Evolutionary conservation across 2,329 filamentous ascomycete species (phyloP).

Genomic region (Aspergillus candidus): DNA sequence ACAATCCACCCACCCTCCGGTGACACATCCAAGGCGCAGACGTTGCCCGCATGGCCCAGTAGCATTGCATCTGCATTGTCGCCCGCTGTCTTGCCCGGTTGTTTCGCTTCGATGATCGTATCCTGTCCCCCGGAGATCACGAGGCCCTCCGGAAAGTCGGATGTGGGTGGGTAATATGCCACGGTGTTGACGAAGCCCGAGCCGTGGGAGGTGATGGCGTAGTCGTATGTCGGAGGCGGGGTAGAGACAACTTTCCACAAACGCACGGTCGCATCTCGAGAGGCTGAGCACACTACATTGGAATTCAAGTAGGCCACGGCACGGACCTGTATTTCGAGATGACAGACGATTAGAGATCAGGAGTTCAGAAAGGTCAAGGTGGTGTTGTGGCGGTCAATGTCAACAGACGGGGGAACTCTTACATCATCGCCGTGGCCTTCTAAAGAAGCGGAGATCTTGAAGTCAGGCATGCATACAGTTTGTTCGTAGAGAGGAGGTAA

Average conservation of each 20-base stretch:
- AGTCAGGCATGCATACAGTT: slow-evolving; percentile 61
- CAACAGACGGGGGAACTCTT: slow-evolving; percentile 35
- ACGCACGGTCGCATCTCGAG: slow-evolving; percentile 84
- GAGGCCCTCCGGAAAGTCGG: slow-evolving; percentile 67
- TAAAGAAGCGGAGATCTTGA: slow-evolving; percentile 88
- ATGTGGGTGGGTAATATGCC: slow-evolving; percentile 65
- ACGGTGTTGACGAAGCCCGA: slow-evolving; percentile 84
- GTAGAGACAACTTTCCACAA: slow-evolving; percentile 68
- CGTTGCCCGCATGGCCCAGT: slow-evolving; percentile 78
- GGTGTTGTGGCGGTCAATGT: slow-evolving; percentile 11
- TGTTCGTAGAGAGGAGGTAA: neutral
- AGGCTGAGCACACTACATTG: slow-evolving; percentile 72
- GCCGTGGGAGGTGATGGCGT: slow-evolving; percentile 70
- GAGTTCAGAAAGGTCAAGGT: slow-evolving; percentile 13
- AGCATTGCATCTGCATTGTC: slow-evolving; percentile 81
- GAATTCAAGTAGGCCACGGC: slow-evolving; percentile 71
- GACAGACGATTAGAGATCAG: slow-evolving; percentile 54
- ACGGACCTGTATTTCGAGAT: slow-evolving; percentile 60
- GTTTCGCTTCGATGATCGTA: slow-evolving; percentile 83
- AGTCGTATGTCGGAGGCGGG: slow-evolving; percentile 66
- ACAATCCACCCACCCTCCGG: slow-evolving; percentile 68
- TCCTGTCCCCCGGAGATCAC: slow-evolving; percentile 86
- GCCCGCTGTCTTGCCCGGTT: slow-evolving; percentile 58
- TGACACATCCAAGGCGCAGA: slow-evolving; percentile 78
- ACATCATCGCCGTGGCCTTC: slow-evolving; percentile 92